Base-by-base conservation (phyloP, 2,329 filamentous ascomycete genomes). In the Colletotrichum musae region DNA sequence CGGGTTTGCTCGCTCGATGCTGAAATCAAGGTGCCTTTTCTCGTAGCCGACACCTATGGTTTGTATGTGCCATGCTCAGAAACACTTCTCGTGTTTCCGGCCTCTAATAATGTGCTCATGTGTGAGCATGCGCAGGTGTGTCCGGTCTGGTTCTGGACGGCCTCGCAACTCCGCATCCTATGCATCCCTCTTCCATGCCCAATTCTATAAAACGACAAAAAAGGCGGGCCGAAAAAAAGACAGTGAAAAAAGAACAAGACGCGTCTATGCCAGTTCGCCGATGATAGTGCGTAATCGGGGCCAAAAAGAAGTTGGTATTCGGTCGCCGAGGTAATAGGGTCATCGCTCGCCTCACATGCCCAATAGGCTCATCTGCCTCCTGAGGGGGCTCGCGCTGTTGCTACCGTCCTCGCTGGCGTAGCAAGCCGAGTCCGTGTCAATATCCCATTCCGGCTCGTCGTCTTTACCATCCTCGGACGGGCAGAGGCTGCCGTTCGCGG, bases 341-440 rank as follows among this genome's bases (percentile, higher is more conserved):
- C 39, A 18, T 52, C 16, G 52, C 6, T 39, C 39, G 26, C 24
- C 24, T 74, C 64, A 90, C 85, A 91, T 86, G 68, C 89, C 91
- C 73, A 94, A 78, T 73, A 94, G 82, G 78, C 91, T 93, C 91
- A 94, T 92, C 78, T 94, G 91, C 73, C 91, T 85, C 74, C 90
- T 85, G 73, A 93, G 82, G 5, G 92, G 92, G 75, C 91, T 93
- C 13, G 90, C 89, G 58, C 87, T 86, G 58, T 83, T 88, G 75
- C 90, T 92, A 59, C 89, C 91, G 70, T 94, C 92, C 78, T 94
- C 92, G 75, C 92, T 94, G 43, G 89, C 87, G 77, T 91, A 90
- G 77, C 86, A 91, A 45, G 87, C 89, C 54, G 88, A 91, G 74
- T 97, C 95, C 36, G 96, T 95, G 79, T 98, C 96, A 73, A 99